Base-by-base conservation (phyloP, 2,329 filamentous ascomycete genomes). In the Aspergillus tanneri region DNA sequence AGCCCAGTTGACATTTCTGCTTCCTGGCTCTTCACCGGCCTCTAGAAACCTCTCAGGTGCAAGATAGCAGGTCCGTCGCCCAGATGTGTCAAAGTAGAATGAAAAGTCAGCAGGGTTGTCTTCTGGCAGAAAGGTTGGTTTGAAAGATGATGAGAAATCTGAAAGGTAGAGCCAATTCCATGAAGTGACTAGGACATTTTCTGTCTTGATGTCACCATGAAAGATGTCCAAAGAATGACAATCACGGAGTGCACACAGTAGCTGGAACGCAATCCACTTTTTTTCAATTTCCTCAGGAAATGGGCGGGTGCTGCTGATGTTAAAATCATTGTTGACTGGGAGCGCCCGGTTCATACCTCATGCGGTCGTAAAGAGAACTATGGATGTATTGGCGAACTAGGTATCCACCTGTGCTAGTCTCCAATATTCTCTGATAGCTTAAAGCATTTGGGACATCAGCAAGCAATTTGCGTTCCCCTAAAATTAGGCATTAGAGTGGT, bases 141-240 rank as follows among this genome's bases (percentile, higher is more conserved):
- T 99, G 75, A 95, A 97, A 0, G 88, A 86, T 0, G 92, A 90
- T 3, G 92, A 96, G 68, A 97, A 99, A 69, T 99, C 93, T n/a
- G 91, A 86, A 28, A 99, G 79, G 67, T 97, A 99, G 2, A 99
- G 79, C 93, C 95, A 99, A 73, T 97, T 96, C 93, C 93, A 99
- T 5, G 93, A 97, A 0, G 93, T 99, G 42, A 99, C 92, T 39
- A 99, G 77, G 27, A 95, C 84, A 62, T 99, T 99, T 70, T 99
- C 92, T 1, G 92, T 93, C 76, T 99, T 99, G 75, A 99, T 97
- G 65, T 99, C 95, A 49, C 93, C 95, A 66, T 99, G 93, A 67
- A 91, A 97, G 43, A 99, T 79, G 61, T 95, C 88, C 38, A 87
- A 81, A 22, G 87, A 79, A 68, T 99, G 93, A 61, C 90, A 96